Base-by-base conservation (phyloP, 1,139 yeast species). In the Yamadazyma spencermartinsiae region DNA sequence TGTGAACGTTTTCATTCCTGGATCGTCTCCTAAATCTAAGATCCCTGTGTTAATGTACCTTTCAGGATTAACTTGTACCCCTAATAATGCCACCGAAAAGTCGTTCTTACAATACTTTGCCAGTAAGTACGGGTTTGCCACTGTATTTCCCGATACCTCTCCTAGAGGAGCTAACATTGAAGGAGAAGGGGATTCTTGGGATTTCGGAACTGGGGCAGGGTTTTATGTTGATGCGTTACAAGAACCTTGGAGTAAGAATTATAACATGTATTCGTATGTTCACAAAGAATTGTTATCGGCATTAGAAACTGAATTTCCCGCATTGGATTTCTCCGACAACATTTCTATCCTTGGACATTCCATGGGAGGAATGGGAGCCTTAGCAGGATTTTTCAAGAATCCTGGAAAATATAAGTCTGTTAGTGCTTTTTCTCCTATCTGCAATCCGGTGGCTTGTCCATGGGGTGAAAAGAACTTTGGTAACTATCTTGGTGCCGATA, bases 281-380 rank as follows among this genome's bases (percentile, higher is more conserved):
- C 83, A 82, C 51, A 61, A 75, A 33, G 98, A 92, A 58, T 72
- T 92, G 45, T 87, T 84, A 25, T 49, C 52, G 4, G 61, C 60
- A 38, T 64, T 86, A 46, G 62, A 68, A 8, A 44, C 55, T 14
- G 66, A 75, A 33, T 85, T 73, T 51, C 52, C 71, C 3, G 61
- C 66, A 26, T 67, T 86, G 47, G 84, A 86, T 57, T 68, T 79
- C 40, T 14, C 13, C 13, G 57, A 63, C 24, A 82, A 76, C 35
- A 73, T 82, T 39, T 77, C 92, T 19, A 80, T 92, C 47, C 82
- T 94, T 9, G 98, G 98, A 32, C 98, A 92, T 61, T 92, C 98
- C 2, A 92, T 92, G 98, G 98, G 98, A 35, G 98, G 98, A 0
- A 88, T 77, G 60, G 98, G 98, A 38, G 96, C 98, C 0, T 65